phyloP scores from a whole-genome alignment of 192 early-diverging fungal species.

The Gaertneriomyces sp. region DNA sequence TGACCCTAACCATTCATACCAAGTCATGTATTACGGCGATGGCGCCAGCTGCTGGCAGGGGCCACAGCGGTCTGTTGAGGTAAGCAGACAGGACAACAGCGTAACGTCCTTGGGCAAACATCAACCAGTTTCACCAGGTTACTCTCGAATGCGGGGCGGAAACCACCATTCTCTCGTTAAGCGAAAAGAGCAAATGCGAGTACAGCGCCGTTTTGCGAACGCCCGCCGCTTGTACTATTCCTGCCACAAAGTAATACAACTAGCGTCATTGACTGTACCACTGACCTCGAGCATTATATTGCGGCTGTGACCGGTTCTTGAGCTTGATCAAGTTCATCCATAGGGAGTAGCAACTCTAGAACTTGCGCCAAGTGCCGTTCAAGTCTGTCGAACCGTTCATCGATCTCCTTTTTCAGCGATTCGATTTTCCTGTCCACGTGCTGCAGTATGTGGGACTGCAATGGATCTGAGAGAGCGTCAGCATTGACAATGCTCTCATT shows the following conservation, averaged over 20 bases:
- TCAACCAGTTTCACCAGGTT: constrained; percentile 22
- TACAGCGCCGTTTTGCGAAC: constrained; percentile 71
- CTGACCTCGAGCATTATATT: too few relatives aligned
- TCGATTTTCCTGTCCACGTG: constrained; percentile 11
- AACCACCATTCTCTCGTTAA: constrained; percentile 64
- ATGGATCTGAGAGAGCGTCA: too few relatives aligned
- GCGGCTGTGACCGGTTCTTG: too few relatives aligned
- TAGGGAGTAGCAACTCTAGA: too few relatives aligned
- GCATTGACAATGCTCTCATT: too few relatives aligned
- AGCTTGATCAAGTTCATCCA: too few relatives aligned
- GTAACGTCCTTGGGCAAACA: neutral
- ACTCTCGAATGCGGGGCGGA: constrained; percentile 71
- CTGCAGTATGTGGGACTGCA: neutral
- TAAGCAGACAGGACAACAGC: constrained; percentile 11
- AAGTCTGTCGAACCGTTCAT: constrained; percentile 14
- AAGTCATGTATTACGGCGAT: constrained; percentile 60
- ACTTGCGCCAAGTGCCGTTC: constrained; percentile 1
- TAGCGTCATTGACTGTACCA: too few relatives aligned
- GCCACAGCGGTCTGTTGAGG: constrained; percentile 72
- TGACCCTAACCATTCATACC: constrained; percentile 40
- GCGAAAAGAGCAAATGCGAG: constrained; percentile 93
- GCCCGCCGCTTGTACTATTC: constrained; percentile 73
- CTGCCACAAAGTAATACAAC: neutral
- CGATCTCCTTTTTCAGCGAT: constrained; percentile 2
- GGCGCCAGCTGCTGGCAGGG: constrained; percentile 96